Evolutionary conservation across 805 yeast genomes (phyloP), one percentile per base, ranked within the genome.

Genomic region (Grigorovia transvaalensis): DNA sequence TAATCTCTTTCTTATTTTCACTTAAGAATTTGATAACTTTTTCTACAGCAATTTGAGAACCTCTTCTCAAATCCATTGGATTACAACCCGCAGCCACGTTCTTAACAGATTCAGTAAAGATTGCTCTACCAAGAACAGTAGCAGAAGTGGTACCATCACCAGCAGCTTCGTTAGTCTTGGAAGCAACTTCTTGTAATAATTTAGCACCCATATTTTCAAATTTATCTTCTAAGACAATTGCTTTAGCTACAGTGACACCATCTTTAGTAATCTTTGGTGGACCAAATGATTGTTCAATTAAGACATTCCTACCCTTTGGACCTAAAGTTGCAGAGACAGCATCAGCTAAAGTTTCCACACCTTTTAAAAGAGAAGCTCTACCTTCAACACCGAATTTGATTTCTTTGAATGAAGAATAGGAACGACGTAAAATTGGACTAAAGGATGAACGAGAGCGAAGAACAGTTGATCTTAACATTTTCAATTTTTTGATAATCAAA

Each of bases 121-220:
- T 91, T 53, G 96, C 85, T 71, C 96, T 86, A 60, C 97, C 98
- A 61, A 91, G 78, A 51, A 91, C 95, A 48, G 98, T 93, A 61
- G 98, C 97, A 46, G 96, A 85, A 42, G 99, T 91, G 58, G 99
- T 91, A 72, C 99, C 99, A 65, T 91, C 99, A 74, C 99, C 99
- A 55, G 98, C 97, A 62, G 85, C 79, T 72, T 91, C 96, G 71
- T 93, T 93, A 64, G 99, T 90, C 80, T 87, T 91, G 61, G 95
- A 82, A 45, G 98, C 96, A 54, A 93, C 97, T 69, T 93, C 98
- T 74, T 90, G 97, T 65, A 91, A 75, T 59, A 91, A 78, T 74
- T 87, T 88, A 53, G 96, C 96, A 54, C 99, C 99, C 77, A 93
- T 77, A 73, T 91, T 91, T 76, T 91, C 98, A 65, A 90, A 91